These are phyloP conservation scores for Elsinoe perseae DNA, from an alignment of 2,329 filamentous ascomycete species.

Conservation along the genomic window DNA sequence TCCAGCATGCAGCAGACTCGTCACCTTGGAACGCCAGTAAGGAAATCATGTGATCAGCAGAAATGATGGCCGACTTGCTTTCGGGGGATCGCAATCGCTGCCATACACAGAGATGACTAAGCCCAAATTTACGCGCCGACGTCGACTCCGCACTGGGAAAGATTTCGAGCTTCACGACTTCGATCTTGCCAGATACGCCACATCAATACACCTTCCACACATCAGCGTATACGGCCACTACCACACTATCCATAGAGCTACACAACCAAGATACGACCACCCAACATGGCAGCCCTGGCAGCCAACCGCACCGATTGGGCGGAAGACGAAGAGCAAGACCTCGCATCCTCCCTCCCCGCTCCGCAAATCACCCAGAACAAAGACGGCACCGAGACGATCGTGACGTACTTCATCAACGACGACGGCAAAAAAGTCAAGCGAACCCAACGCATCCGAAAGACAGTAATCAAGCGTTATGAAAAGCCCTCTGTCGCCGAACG, in stretches of 20 bases:
- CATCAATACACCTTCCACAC: neutral
- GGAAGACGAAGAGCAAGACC: conserved; percentile 75
- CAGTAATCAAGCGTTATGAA: conserved; percentile 82
- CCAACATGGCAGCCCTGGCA: conserved; percentile 17
- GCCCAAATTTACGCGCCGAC: neutral
- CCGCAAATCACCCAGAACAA: conserved; percentile 92
- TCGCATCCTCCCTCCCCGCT: conserved; percentile 75
- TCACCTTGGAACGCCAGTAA: no score
- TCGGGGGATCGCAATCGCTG: no score
- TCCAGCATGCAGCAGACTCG: no score
- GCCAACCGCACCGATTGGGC: conserved; percentile 70
- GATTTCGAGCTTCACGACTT: neutral
- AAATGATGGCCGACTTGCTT: no score
- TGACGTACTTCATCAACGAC: conserved; percentile 85
- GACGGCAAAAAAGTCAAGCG: conserved; percentile 94
- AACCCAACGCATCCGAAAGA: conserved; percentile 88
- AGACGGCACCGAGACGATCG: conserved; percentile 93
- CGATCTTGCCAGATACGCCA: neutral
- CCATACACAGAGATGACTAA: no score
- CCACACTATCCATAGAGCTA: no score
- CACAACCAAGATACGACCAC: neutral
- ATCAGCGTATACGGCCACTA: neutral
- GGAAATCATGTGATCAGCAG: no score
- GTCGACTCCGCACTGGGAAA: neutral
- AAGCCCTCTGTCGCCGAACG: conserved; percentile 96